Evolutionary conservation across 805 yeast genomes (phyloP).

Genomic region (Suhomyces emberorum): DNA sequence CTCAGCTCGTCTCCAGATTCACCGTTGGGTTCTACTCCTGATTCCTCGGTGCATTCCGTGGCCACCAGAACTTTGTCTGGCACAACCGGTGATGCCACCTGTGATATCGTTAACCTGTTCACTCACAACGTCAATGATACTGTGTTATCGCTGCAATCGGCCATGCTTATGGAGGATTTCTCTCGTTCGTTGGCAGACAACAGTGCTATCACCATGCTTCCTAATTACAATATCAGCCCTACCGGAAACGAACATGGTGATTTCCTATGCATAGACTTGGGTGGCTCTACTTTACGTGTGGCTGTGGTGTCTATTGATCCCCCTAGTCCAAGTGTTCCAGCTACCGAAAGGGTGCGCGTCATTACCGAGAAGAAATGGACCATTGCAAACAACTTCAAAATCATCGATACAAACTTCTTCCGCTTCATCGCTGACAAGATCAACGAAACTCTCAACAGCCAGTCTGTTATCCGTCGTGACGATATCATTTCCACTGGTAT

Average conservation of each 20-base stretch:
- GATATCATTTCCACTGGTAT: conserved; percentile 39
- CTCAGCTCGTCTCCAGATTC: conserved; percentile 5
- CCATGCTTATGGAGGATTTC: conserved; percentile 17
- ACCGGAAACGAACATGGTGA: conserved; percentile 36
- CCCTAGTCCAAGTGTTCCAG: conserved; percentile 5
- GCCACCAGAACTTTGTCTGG: conserved; percentile 1
- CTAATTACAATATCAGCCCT: conserved; percentile 36
- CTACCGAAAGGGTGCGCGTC: conserved; percentile 21
- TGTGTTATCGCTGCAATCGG: conserved; percentile 9
- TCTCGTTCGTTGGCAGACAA: conserved; percentile 26
- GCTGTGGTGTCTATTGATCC: conserved; percentile 34
- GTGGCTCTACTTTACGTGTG: conserved; percentile 53
- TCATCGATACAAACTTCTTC: conserved; percentile 42
- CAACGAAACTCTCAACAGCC: conserved; percentile 22
- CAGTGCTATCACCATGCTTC: conserved; percentile 36
- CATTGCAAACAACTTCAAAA: conserved; percentile 36
- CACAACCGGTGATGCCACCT: not conserved
- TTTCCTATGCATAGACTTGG: conserved; percentile 50
- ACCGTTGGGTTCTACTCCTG: conserved; percentile 1
- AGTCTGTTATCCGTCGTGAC: conserved; percentile 12
- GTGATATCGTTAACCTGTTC: conserved; percentile 5
- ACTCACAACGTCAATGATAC: conserved; percentile 8
- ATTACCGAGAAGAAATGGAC: conserved; percentile 36
- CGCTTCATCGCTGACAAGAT: conserved; percentile 37
- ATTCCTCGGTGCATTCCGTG: conserved; percentile 4